Percentiles rank a stretch among this genome's conserved stretches.
Evolutionary conservation across 2,329 filamentous ascomycete species (phyloP).

Genomic region (Juglanconis oblonga): DNA sequence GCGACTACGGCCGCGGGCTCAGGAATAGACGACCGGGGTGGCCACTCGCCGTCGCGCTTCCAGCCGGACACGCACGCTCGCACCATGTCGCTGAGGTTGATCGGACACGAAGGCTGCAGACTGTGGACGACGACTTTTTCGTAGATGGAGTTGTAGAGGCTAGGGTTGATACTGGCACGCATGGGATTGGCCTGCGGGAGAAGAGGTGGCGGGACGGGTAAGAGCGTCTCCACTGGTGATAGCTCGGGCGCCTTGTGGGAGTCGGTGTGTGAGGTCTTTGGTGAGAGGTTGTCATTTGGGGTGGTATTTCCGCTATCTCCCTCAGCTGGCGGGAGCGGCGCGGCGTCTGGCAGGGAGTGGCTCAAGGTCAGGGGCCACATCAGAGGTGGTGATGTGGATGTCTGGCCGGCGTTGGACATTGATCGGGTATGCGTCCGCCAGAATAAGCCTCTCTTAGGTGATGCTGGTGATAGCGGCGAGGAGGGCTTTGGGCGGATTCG

Average conservation of each 20-base stretch:
- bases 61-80: slow-evolving; percentile 81
- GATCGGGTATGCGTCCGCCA: slow-evolving; percentile 37
- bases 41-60: slow-evolving; percentile 94
- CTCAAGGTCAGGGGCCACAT: slow-evolving; percentile 25
- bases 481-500: slow-evolving; percentile 48
- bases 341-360: slow-evolving; percentile 7
- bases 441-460: slow-evolving; percentile 49
- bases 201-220: slow-evolving; percentile 72
- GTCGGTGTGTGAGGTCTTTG: slow-evolving; percentile 19
- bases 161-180: slow-evolving; percentile 70
- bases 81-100: slow-evolving; percentile 81
- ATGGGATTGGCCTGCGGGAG: slow-evolving; percentile 73
- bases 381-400: slow-evolving; percentile 18
- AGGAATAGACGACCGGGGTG: slow-evolving; percentile 56
- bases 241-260: slow-evolving; percentile 17
- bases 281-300: slow-evolving; percentile 14
- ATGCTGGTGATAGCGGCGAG: slow-evolving; percentile 38
- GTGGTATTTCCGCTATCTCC: slow-evolving; percentile 16
- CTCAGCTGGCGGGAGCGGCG: neutral
- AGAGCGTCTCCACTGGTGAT: slow-evolving; percentile 57
- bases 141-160: slow-evolving; percentile 79
- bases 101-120: slow-evolving; percentile 79
- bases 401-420: slow-evolving; percentile 34
- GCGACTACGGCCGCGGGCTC: slow-evolving; percentile 40
- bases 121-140: slow-evolving; percentile 80